Percentiles rank a stretch among this genome's conserved stretches.
Conservation (phyloP, 129 eudicot genomes). For the Pittosporum tobira region DNA sequence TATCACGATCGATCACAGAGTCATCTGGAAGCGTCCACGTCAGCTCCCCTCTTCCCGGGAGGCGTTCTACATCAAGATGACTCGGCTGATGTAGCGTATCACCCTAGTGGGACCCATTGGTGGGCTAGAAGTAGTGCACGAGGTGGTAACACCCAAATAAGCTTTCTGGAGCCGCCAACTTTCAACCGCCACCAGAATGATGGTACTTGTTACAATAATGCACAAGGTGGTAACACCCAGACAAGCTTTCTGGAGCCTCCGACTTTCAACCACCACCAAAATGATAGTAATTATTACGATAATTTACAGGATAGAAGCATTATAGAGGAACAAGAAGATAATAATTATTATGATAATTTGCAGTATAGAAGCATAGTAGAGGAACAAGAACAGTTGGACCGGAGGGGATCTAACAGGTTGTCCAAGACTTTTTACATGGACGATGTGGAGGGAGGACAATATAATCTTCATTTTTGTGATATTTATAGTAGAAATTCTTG, state of each 20-base stretch:
- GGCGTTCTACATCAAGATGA: constrained; percentile 56
- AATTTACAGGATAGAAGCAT: constrained; percentile 45
- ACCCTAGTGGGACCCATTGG: constrained; percentile 60
- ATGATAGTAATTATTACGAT: constrained; percentile 27
- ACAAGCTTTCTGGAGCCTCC: constrained; percentile 91
- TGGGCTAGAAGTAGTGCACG: constrained; percentile 53
- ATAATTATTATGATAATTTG: constrained; percentile 27
- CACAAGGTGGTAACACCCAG: constrained; percentile 20
- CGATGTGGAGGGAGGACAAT: constrained; percentile 41
- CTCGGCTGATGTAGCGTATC: constrained; percentile 15
- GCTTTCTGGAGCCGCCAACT: constrained; percentile 83
- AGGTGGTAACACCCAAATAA: constrained; percentile 28
- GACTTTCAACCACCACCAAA: constrained; percentile 21
- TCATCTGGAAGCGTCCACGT: constrained; percentile 61
- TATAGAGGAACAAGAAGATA: constrained; percentile 34
- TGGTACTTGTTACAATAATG: constrained; percentile 25
- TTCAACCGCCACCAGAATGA: constrained; percentile 23
- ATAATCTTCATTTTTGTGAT: constrained; percentile 73
- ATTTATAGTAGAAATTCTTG: constrained; percentile 36
- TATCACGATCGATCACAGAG: constrained; percentile 29
- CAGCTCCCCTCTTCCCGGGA: constrained; percentile 49
- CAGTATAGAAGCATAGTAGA: constrained; percentile 46
- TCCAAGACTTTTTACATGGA: constrained; percentile 50
- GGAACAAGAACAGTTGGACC: constrained; percentile 35
- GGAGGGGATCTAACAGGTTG: constrained; percentile 31